Evolutionary conservation across 2,329 filamentous ascomycete genomes (phyloP).

Genomic region (Colletotrichum neosansevieriae): DNA sequence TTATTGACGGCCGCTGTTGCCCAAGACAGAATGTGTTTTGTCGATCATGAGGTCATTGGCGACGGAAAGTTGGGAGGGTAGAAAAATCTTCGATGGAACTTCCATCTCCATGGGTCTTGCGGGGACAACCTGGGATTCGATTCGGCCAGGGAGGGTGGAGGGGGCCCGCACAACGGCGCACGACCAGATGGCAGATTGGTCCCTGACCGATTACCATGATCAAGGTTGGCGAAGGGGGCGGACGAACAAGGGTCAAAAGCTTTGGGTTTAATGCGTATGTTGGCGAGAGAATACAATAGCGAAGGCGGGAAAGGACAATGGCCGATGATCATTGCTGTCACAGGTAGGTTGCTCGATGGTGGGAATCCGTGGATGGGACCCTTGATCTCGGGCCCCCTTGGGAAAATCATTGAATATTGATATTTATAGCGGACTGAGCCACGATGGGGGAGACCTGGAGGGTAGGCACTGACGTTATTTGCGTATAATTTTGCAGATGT

Average conservation of each 20-base stretch:
- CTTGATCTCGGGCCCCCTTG: slow-evolving; percentile 38
- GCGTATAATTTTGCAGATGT: slow-evolving; percentile 27
- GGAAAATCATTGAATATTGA: slow-evolving; percentile 36
- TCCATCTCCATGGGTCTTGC: slow-evolving; percentile 35
- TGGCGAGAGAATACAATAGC: slow-evolving; percentile 6
- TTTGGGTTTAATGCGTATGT: slow-evolving; percentile 2
- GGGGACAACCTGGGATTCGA: slow-evolving; percentile 16
- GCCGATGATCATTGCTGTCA: slow-evolving; percentile 38
- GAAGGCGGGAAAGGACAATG: neutral
- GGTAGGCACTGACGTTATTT: slow-evolving; percentile 33
- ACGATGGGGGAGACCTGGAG: slow-evolving; percentile 18
- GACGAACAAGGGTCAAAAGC: slow-evolving; percentile 16
- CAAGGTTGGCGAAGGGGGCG: slow-evolving; percentile 16
- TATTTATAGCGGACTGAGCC: slow-evolving; percentile 40
- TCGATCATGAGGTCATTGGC: slow-evolving; percentile 41
- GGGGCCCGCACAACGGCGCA: neutral
- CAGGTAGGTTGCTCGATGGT: slow-evolving; percentile 35
- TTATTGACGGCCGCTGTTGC: slow-evolving; percentile 39
- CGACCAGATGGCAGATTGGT: slow-evolving; percentile 19
- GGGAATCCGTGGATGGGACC: slow-evolving; percentile 28
- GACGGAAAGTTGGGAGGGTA: slow-evolving; percentile 18
- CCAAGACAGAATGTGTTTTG: slow-evolving; percentile 20
- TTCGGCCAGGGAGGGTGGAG: neutral
- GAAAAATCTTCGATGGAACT: slow-evolving; percentile 33
- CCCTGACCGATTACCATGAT: slow-evolving; percentile 21